Base-by-base conservation (phyloP, 2,329 filamentous ascomycete species). In the Colletotrichum higginsianum region DNA sequence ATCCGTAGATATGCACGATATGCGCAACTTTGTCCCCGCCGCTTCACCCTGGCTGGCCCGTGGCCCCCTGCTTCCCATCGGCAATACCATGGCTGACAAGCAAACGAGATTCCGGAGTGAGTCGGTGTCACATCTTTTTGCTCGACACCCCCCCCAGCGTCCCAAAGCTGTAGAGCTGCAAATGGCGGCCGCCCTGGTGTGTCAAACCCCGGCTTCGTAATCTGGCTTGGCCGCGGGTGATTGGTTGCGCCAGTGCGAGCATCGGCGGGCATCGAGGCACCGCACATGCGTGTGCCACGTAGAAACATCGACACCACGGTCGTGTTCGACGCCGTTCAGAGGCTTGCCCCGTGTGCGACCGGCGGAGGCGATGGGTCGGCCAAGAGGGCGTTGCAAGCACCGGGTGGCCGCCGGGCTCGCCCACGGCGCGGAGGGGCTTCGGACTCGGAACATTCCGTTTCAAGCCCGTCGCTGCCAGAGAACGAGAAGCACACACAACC, bases 81-180 rank as follows among this genome's bases (percentile, higher is more conserved):
- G 30, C 47, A 62, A 21, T 15, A 21, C 21, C 30, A 35, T 35
- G 35, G 46, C 21, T 66, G 63, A 66, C 44, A 66, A 21, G 63
- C 30, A 66, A 58, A 60, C 63, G 46, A 21, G 26, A 65, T 40
- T 16, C 49, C 62, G 23, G 52, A 56, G 21, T 46, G 62, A 56
- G 21, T 38, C 50, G 57, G 42, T 21, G 62, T 57, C 44, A 23
- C 44, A 50, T 47, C 42, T 42, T 42, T 42, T 23, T 38, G 26
- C 52, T 21, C 2, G 44, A 18, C 18, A 15, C 50, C 38, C 61
- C 55, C 61, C 21, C 38, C 42, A 40, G 30, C 35, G 46, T 8
- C 60, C 60, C 46, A 62, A 50, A 66, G 63, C 63, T 66, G 63
- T 21, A 66, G 44, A 66, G 44, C 63, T 66, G 63, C 18, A 66